Conservation (phyloP, 176 grass and related monocot genomes). For the Pontederia paniculata region DNA sequence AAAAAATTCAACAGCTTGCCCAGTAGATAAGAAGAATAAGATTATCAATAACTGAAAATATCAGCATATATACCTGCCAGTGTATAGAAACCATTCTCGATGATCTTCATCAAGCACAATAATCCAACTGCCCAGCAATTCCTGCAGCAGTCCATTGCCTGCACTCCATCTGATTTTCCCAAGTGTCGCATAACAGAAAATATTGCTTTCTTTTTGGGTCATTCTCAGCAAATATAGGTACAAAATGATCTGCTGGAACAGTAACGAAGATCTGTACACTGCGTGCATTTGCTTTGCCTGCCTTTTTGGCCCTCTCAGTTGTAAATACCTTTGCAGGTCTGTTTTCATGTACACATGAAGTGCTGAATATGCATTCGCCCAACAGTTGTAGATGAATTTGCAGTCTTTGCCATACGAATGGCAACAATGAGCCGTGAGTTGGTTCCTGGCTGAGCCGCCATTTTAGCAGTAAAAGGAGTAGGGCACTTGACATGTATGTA, state of each 20-base stretch:
- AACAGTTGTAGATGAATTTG: slow-evolving; percentile 36
- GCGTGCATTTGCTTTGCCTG: slow-evolving; percentile 79
- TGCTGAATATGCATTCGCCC: slow-evolving; percentile 23
- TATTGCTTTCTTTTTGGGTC: slow-evolving; percentile 51
- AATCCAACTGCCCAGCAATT: slow-evolving; percentile 64
- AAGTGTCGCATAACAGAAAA: slow-evolving; percentile 55
- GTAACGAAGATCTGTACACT: slow-evolving; percentile 98
- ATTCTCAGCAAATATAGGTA: slow-evolving; percentile 65
- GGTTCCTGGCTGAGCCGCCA: slow-evolving; percentile 69
- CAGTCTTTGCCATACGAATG: slow-evolving; percentile 59
- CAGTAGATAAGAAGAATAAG: too few species aligned
- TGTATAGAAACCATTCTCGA: slow-evolving; percentile 86
- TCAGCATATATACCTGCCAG: slow-evolving; percentile 80
- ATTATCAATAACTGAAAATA: slow-evolving; percentile 13
- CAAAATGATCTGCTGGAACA: slow-evolving; percentile 70
- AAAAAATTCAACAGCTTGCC: too few species aligned
- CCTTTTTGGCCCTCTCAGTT: slow-evolving; percentile 63
- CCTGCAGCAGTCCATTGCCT: slow-evolving; percentile 91
- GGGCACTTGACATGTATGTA: slow-evolving; percentile 56
- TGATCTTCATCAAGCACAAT: slow-evolving; percentile 83
- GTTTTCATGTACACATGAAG: slow-evolving; percentile 65
- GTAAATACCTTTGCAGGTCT: slow-evolving; percentile 83
- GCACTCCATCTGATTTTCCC: slow-evolving; percentile 81
- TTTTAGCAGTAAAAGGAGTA: slow-evolving; percentile 43
- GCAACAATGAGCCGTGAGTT: slow-evolving; percentile 51